phyloP scores from a whole-genome alignment of 495 filamentous ascomycete species.

The Acidiella bohemica region DNA sequence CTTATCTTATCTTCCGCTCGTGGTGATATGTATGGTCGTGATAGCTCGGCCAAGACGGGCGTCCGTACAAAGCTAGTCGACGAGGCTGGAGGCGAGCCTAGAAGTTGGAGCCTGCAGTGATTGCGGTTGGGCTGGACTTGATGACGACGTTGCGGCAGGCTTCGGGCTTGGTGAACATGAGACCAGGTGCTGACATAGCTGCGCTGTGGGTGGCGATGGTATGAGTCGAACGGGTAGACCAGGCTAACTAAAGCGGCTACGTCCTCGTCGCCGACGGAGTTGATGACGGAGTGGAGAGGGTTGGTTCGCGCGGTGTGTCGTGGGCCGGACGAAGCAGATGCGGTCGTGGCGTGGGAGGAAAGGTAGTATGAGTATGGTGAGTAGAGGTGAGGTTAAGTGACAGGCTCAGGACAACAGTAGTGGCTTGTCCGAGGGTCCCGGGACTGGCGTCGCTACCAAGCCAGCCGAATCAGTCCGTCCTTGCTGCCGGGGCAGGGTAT shows the following conservation, averaged over 20 bases:
- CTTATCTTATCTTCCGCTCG: slow-evolving; percentile 7
- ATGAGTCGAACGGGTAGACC: slow-evolving; percentile 8
- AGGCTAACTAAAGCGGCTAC: slow-evolving; percentile 15
- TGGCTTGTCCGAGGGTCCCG: too few relatives aligned
- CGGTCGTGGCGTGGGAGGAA: too few relatives aligned
- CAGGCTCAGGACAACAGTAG: slow-evolving; percentile 11
- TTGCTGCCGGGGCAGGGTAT: slow-evolving; percentile 9
- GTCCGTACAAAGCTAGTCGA: not conserved
- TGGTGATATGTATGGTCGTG: not conserved
- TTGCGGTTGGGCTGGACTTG: slow-evolving; percentile 18
- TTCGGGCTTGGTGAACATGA: slow-evolving; percentile 4
- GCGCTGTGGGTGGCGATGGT: not conserved
- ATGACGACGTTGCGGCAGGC: slow-evolving; percentile 4
- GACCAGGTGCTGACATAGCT: slow-evolving; percentile 4
- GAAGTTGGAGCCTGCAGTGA: slow-evolving; percentile 1
- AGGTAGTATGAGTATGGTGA: not conserved
- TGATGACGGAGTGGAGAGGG: slow-evolving; percentile 15
- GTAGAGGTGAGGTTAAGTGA: not conserved
- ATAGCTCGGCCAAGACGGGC: slow-evolving; percentile 1
- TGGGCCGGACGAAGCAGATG: too few relatives aligned
- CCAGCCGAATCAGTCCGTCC: slow-evolving; percentile 13
- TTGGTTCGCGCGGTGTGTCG: too few relatives aligned
- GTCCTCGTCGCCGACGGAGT: slow-evolving; percentile 5
- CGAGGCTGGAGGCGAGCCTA: slow-evolving; percentile 3
- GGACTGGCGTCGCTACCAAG: too few relatives aligned